Evolutionary conservation across 257 asterid species (phyloP).

Genomic region (Mitragyna speciosa): DNA sequence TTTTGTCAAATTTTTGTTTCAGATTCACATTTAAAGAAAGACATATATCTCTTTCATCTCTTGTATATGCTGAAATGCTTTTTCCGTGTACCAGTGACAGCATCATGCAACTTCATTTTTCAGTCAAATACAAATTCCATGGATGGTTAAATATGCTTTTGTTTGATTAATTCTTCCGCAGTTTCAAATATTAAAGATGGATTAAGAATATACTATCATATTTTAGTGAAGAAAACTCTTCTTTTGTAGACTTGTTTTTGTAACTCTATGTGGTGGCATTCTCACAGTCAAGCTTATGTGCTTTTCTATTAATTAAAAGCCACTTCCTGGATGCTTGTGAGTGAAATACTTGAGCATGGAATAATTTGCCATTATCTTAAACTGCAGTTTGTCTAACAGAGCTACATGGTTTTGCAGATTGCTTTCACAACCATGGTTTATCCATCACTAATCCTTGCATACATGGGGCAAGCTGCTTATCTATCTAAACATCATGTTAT

Average conservation of each 20-base stretch:
- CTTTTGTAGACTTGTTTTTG: not conserved
- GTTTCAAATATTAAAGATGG: not conserved
- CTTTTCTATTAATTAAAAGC: not conserved
- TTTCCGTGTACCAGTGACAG: not conserved
- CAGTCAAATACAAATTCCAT: not conserved
- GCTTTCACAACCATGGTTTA: constrained; percentile 77
- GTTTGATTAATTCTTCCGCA: not conserved
- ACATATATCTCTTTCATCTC: not conserved
- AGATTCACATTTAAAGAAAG: not conserved
- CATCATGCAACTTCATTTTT: not conserved
- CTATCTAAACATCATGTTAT: constrained; percentile 64
- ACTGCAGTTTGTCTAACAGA: constrained; percentile 19
- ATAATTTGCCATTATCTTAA: not conserved
- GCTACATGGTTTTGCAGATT: constrained; percentile 41
- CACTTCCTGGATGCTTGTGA: constrained; percentile 1
- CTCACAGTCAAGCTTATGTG: not conserved
- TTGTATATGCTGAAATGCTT: not conserved
- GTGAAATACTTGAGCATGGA: not conserved
- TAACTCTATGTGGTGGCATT: not conserved
- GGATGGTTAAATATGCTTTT: not conserved
- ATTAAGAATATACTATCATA: not conserved
- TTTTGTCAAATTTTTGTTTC: not conserved
- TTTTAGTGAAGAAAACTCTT: not conserved
- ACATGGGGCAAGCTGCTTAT: constrained; percentile 96
- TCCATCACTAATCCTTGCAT: constrained; percentile 81